A percentile compares a stretch with the other conserved stretches of the same genome.
These are phyloP conservation scores for Diplodia sapinea DNA, from an alignment of 2,329 filamentous ascomycete species.

Conservation along the genomic window DNA sequence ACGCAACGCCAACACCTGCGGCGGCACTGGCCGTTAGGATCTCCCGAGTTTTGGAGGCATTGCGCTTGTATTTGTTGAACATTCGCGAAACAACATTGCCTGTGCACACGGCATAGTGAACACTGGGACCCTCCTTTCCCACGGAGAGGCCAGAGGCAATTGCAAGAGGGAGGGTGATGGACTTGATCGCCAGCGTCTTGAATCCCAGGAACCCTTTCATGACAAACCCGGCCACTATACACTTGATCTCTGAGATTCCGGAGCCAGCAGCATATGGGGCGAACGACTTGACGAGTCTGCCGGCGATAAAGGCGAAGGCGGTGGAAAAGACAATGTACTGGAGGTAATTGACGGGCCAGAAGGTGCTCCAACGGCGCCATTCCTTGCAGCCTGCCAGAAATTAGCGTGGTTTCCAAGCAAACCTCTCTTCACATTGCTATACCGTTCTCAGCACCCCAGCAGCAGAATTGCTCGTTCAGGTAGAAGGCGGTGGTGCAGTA, in stretches of 20 bases:
- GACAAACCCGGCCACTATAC: constrained; percentile 96
- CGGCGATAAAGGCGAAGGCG: constrained; percentile 80
- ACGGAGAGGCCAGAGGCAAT: constrained; percentile 95
- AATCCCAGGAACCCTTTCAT: constrained; percentile 98
- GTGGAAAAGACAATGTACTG: constrained; percentile 87
- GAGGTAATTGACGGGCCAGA: constrained; percentile 80
- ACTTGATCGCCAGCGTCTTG: constrained; percentile 93
- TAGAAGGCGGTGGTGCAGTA: constrained; percentile 96
- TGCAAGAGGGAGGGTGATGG: constrained; percentile 83
- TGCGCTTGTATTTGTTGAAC: constrained; percentile 89
- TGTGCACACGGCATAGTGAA: constrained; percentile 98
- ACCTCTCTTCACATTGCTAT: constrained; percentile 34
- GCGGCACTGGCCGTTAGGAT: constrained; percentile 94
- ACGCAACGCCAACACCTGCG: constrained; percentile 93
- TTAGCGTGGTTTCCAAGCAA: background rate
- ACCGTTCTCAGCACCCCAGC: constrained; percentile 92
- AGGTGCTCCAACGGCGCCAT: constrained; percentile 87
- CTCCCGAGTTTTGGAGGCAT: constrained; percentile 92
- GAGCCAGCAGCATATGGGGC: constrained; percentile 96
- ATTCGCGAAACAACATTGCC: constrained; percentile 94
- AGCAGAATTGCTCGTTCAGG: constrained; percentile 96
- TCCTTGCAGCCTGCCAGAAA: constrained; percentile 70
- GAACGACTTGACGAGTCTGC: constrained; percentile 84
- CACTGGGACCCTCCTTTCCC: constrained; percentile 95
- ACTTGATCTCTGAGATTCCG: constrained; percentile 98